Evolutionary conservation across 495 filamentous ascomycete genomes (phyloP), one percentile per base, ranked within the genome.

Genomic region (Aspergillus haitiensis): DNA sequence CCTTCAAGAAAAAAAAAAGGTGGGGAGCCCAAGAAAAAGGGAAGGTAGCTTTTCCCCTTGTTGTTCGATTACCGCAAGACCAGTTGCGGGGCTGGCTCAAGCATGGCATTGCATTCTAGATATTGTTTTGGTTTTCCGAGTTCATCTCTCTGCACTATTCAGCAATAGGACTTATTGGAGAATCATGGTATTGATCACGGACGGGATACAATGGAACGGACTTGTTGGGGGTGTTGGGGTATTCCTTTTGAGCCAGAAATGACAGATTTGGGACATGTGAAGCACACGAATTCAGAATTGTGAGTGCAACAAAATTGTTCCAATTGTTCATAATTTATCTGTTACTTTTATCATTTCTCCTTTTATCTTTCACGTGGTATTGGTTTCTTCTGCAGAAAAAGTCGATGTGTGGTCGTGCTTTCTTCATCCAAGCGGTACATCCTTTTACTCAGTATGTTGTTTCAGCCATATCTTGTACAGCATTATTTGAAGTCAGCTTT

Each of bases 151-250:
- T 73, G 75, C 73, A 67, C 71, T 65, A 59, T 75, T 74, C 62
- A 69, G 69, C 70, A 72, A 70, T 68, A 70, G 74, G 72, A 70
- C 71, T 75, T 72, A 70, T 73, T 70, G 75, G 75, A 75, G 75
- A 75, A 75, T 72, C 68, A 73, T 64, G 75, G 75, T 73, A 67
- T 74, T 76, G 75, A 76, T 76, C 69, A 72, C 64, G 72, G 75
- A 69, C 74, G 73, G 73, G 72, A 76, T 75, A 76, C 73, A 74
- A 64, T 70, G 73, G 72, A 68, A 74, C 67, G 75, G 75, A 72
- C 71, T 73, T 71, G 72, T 73, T 71, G 73, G 71, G 67, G 75
- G 72, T 78, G 74, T 76, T 76, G 71, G 74, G 74, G 73, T 72
- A 71, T 75, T 75, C 67, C 69, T 75, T 77, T 75, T 74, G 68